Evolutionary conservation across 345 rosid species (phyloP).

Genomic region (Acer campestre): DNA sequence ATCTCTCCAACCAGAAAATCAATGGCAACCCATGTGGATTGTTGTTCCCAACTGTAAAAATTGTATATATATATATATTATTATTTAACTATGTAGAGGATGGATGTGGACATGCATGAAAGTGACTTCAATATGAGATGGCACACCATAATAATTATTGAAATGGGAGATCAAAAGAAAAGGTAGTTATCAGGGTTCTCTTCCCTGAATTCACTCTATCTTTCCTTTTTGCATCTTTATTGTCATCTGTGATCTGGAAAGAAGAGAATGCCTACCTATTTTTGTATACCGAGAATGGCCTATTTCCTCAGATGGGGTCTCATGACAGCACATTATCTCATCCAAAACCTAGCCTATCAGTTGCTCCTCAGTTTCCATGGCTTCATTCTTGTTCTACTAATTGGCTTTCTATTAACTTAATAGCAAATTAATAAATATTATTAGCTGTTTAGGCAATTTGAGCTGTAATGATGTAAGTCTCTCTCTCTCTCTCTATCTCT

Average conservation of each 20-base stretch:
- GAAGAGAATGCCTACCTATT: constrained; percentile 29
- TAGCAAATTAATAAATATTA: background rate
- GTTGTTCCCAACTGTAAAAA: constrained; percentile 36
- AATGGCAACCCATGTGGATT: constrained; percentile 37
- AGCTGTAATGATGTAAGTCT: constrained; percentile 13
- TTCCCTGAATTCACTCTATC: constrained; percentile 45
- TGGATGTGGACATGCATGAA: constrained; percentile 36
- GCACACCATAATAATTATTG: constrained; percentile 59
- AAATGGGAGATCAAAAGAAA: constrained; percentile 33
- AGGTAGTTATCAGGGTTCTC: constrained; percentile 37
- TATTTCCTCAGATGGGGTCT: constrained; percentile 42
- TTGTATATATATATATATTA: background rate
- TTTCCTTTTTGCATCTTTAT: constrained; percentile 42
- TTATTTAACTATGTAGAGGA: constrained; percentile 15
- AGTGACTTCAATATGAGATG: constrained; percentile 39
- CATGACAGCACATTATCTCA: constrained; percentile 51
- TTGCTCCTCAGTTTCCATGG: constrained; percentile 24
- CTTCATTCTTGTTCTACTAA: constrained; percentile 10
- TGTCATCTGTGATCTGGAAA: constrained; percentile 57
- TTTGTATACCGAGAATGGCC: constrained; percentile 32
- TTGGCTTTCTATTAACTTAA: constrained; percentile 24
- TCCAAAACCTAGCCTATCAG: constrained; percentile 13
- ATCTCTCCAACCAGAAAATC: constrained; percentile 26
- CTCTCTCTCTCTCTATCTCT: background rate
- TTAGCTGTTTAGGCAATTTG: constrained; percentile 24